Conservation (phyloP, 345 rosid species). For the Melaleuca quinquenervia region DNA sequence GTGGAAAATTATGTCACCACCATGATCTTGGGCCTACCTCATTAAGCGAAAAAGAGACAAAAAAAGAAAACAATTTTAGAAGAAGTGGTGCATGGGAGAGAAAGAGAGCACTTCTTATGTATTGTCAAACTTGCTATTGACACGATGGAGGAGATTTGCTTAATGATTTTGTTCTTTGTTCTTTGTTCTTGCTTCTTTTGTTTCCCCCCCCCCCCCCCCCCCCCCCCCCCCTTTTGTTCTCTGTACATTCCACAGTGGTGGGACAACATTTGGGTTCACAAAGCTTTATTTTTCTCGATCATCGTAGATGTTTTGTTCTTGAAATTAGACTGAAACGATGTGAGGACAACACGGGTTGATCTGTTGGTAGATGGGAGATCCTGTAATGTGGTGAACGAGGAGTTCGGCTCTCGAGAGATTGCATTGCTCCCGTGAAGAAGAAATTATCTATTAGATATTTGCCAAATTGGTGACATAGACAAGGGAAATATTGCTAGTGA, state of each 20-base stretch:
- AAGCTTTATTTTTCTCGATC: not conserved
- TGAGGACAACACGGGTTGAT: not conserved
- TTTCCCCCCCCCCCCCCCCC: too few relatives aligned
- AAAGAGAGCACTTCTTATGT: not conserved
- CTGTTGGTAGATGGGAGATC: too few relatives aligned
- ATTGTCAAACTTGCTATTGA: not conserved
- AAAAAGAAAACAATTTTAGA: not conserved
- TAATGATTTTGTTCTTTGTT: not conserved
- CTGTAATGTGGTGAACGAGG: too few relatives aligned
- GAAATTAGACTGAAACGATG: not conserved
- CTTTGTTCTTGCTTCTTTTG: fast-evolving
- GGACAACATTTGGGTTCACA: not conserved
- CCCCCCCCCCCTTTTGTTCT: not conserved
- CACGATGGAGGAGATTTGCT: not conserved
- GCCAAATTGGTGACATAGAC: not conserved
- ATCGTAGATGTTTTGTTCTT: not conserved
- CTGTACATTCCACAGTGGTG: not conserved
- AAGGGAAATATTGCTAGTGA: not conserved
- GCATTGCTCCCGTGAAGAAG: not conserved
- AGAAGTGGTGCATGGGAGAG: not conserved
- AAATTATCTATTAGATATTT: not conserved
- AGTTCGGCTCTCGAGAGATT: too few relatives aligned
- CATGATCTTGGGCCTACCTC: not conserved
- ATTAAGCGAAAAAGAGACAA: not conserved
- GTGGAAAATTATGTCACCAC: not conserved